These are phyloP conservation scores for Eragrostis tef DNA, from an alignment of 202 grass and related monocot genomes.

Conservation along the genomic window DNA sequence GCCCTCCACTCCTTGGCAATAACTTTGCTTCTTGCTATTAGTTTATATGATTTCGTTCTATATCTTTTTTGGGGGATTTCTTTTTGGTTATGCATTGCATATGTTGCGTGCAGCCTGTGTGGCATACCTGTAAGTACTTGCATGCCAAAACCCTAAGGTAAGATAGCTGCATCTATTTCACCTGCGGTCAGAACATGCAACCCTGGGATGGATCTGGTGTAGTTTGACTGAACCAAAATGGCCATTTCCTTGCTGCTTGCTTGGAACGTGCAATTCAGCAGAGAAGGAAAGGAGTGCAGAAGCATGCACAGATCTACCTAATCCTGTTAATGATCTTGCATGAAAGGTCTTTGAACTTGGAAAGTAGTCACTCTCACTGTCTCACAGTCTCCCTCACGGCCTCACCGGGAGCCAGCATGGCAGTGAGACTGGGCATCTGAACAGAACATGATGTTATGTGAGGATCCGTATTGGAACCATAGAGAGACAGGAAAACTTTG, in stretches of 20 bases:
- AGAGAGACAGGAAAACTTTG: background rate
- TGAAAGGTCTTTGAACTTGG: constrained; percentile 20
- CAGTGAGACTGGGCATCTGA: constrained; percentile 28
- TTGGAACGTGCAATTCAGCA: constrained; percentile 16
- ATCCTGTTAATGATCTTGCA: constrained; percentile 19
- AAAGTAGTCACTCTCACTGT: background rate
- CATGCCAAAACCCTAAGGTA: constrained; percentile 55
- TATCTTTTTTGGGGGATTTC: background rate
- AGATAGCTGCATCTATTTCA: constrained; percentile 36
- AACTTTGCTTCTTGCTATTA: constrained; percentile 29
- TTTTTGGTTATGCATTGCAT: constrained; percentile 29
- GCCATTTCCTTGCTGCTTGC: constrained; percentile 19
- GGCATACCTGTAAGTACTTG: constrained; percentile 44
- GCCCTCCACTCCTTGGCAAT: constrained; percentile 7
- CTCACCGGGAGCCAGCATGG: background rate
- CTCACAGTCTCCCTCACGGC: background rate
- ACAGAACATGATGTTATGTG: constrained; percentile 30
- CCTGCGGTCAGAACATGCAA: constrained; percentile 42
- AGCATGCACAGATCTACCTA: constrained; percentile 24
- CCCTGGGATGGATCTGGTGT: constrained; percentile 44
- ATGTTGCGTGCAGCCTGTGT: constrained; percentile 59
- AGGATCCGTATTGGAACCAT: constrained; percentile 1
- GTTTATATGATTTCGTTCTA: constrained; percentile 34
- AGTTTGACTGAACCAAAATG: constrained; percentile 51
- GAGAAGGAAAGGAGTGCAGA: background rate